Conservation (phyloP, 1,284 basidiomycete species). For the Moesziomyces sp. region DNA sequence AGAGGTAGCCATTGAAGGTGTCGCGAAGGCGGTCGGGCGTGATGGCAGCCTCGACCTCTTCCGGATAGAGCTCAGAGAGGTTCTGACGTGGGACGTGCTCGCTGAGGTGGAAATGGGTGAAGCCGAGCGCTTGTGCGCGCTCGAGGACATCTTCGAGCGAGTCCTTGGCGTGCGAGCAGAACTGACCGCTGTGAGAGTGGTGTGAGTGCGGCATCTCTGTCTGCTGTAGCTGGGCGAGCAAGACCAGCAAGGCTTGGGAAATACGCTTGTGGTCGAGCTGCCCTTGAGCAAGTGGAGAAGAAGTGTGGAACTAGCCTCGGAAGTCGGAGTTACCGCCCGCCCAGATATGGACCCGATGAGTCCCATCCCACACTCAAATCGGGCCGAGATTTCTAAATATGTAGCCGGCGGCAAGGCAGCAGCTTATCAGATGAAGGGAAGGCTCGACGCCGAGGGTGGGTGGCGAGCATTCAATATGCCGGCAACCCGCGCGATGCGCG, state of each 20-base stretch:
- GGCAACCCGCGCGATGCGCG: constrained; percentile 5
- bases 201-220: constrained; percentile 77
- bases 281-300: neutral
- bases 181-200: constrained; percentile 96
- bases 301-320: neutral
- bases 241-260: neutral
- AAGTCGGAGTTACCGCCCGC: too few relatives aligned
- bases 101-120: constrained; percentile 86
- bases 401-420: neutral
- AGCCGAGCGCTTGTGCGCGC: constrained; percentile 81
- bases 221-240: too few relatives aligned
- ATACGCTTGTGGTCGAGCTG: too few relatives aligned
- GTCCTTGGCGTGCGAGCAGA: constrained; percentile 88
- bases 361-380: too few relatives aligned
- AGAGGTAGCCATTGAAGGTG: constrained; percentile 78
- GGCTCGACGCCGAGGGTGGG: neutral
- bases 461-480: too few relatives aligned
- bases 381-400: too few relatives aligned
- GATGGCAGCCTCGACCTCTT: constrained; percentile 75
- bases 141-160: constrained; percentile 81
- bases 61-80: constrained; percentile 85
- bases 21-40: constrained; percentile 71
- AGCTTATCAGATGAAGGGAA: constrained; percentile 20
- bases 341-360: too few relatives aligned
- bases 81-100: constrained; percentile 94